phyloP scores from a whole-genome alignment of 768 basidiomycete species.

The Candolleomyces eurysporus region DNA sequence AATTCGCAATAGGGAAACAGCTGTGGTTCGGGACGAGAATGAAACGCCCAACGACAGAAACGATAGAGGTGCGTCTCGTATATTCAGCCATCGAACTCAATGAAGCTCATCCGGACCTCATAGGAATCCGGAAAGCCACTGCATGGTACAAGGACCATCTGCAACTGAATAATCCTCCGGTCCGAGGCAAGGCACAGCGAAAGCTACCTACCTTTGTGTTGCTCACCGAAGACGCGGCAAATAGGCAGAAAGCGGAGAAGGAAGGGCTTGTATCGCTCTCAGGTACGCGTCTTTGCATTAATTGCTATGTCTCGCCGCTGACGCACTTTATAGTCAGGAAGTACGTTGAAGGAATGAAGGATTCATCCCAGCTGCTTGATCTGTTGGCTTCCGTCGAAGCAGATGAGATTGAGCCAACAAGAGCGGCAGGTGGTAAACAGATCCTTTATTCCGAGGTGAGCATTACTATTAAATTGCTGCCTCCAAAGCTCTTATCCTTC shows the following conservation, averaged over 20 bases:
- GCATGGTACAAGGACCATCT: slow-evolving; percentile 86
- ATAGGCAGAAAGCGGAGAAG: slow-evolving; percentile 70
- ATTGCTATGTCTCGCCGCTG: neutral
- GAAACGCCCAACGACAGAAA: slow-evolving; percentile 94
- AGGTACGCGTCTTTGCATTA: slow-evolving; percentile 37
- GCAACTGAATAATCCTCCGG: slow-evolving; percentile 44
- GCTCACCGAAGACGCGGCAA: slow-evolving; percentile 87
- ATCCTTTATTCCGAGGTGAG: slow-evolving; percentile 75
- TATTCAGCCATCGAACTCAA: neutral
- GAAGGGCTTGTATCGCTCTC: slow-evolving; percentile 62
- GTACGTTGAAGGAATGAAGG: slow-evolving; percentile 77
- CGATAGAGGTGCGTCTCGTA: slow-evolving; percentile 68
- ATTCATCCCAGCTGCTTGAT: slow-evolving; percentile 70
- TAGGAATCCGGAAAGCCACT: slow-evolving; percentile 86
- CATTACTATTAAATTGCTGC: neutral
- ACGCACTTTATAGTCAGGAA: slow-evolving; percentile 50
- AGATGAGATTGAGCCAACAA: slow-evolving; percentile 63
- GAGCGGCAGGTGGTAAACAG: slow-evolving; percentile 49
- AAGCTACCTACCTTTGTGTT: slow-evolving; percentile 66
- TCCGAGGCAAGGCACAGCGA: slow-evolving; percentile 46
- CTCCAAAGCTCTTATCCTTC: neutral
- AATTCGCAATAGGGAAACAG: slow-evolving; percentile 60
- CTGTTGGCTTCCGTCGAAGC: slow-evolving; percentile 70
- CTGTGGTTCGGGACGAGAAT: slow-evolving; percentile 68
- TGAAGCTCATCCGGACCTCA: neutral